Evolutionary conservation across 108 stramenopile genomes (phyloP).

Genomic region (Nannochloropsis oceanica): DNA sequence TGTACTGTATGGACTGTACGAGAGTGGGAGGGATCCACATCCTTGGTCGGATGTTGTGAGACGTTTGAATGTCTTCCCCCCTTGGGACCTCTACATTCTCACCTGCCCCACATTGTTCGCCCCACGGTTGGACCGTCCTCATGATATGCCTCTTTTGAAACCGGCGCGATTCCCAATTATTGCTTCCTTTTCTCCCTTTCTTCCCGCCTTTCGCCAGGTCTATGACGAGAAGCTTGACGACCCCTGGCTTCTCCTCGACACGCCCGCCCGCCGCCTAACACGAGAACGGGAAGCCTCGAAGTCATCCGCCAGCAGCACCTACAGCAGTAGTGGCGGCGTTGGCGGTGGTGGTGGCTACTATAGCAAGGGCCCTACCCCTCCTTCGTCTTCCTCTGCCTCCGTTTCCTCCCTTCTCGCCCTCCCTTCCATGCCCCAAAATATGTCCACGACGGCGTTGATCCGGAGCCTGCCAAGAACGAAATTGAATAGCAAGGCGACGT

Average conservation of each 20-base stretch:
- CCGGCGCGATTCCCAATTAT: no score
- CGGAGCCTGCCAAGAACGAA: neutral
- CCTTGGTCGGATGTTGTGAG: no score
- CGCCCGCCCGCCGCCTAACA: neutral
- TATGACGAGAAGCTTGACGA: neutral
- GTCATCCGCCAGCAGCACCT: neutral
- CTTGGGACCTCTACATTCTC: no score
- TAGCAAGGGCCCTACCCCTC: neutral
- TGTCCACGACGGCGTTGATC: neutral
- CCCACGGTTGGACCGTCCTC: no score
- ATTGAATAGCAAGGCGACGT: neutral
- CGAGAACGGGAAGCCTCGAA: neutral
- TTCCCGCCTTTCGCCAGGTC: neutral
- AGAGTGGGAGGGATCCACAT: no score
- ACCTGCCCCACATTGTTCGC: no score
- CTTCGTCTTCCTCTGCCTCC: neutral
- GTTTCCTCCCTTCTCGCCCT: neutral
- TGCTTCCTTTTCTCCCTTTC: neutral
- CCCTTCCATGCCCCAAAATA: neutral
- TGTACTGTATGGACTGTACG: no score
- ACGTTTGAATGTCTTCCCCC: no score
- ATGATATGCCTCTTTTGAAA: no score
- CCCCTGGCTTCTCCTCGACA: neutral
- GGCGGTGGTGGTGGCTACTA: no score
- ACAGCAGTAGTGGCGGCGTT: neutral